These are phyloP conservation scores for Sphaceloma murrayae DNA, from an alignment of 2,329 filamentous ascomycete genomes.

Conservation along the genomic window DNA sequence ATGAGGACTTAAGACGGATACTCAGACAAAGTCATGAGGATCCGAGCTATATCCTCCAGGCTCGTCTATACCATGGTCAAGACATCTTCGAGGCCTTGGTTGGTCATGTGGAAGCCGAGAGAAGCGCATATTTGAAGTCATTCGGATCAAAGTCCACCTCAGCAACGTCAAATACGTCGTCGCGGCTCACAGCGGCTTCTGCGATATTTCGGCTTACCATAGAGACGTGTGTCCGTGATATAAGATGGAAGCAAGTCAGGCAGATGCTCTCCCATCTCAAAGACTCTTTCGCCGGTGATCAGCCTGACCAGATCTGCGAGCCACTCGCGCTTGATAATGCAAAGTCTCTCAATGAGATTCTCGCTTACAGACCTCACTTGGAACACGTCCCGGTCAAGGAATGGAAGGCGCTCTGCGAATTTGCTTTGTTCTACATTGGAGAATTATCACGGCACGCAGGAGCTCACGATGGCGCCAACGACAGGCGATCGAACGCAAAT, in stretches of 20 bases:
- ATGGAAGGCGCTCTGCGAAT: conserved; percentile 61
- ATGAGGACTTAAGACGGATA: conserved; percentile 48
- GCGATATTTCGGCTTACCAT: conserved; percentile 63
- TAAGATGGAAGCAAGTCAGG: conserved; percentile 69
- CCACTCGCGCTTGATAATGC: conserved; percentile 68
- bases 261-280: conserved; percentile 73
- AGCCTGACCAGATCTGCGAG: conserved; percentile 52
- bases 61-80: conserved; percentile 53
- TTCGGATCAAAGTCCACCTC: conserved; percentile 31
- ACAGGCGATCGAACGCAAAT: conserved; percentile 20
- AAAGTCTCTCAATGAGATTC: conserved; percentile 60
- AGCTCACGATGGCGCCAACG: too few relatives aligned
- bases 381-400: conserved; percentile 63
- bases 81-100: conserved; percentile 75
- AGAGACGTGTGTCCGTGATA: conserved; percentile 54
- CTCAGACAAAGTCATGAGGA: conserved; percentile 44
- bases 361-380: conserved; percentile 65
- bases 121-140: conserved; percentile 48
- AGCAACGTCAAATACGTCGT: conserved; percentile 34
- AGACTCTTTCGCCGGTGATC: conserved; percentile 56
- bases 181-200: conserved; percentile 58
- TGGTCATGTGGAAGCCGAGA: conserved; percentile 56
- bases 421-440: conserved; percentile 48
- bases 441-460: too few relatives aligned
- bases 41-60: conserved; percentile 52